Percentiles rank a stretch among this genome's conserved stretches.
phyloP scores from a whole-genome alignment of 345 rosid genomes.

The Punica granatum region DNA sequence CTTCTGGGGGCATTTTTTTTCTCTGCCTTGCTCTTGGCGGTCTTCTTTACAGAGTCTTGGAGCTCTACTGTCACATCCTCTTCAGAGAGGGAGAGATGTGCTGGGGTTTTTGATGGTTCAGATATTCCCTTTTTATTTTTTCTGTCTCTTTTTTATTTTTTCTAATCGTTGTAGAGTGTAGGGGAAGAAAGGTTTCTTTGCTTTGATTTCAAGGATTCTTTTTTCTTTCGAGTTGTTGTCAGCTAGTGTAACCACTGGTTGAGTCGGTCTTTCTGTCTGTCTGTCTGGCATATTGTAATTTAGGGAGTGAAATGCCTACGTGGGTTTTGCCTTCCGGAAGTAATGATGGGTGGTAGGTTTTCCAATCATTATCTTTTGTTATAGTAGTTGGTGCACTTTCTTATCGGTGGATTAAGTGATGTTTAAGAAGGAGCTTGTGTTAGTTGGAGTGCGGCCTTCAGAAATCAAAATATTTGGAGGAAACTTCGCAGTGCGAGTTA shows the following conservation, averaged over 20 bases:
- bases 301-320: constrained; percentile 11
- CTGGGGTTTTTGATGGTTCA: constrained; percentile 13
- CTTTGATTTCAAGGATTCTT: constrained; percentile 37
- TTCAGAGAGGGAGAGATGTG: constrained; percentile 3
- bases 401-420: neutral
- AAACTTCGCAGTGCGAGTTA: neutral
- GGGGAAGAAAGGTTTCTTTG: constrained; percentile 42
- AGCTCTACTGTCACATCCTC: constrained; percentile 24
- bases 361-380: constrained; percentile 3
- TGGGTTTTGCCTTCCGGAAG: neutral
- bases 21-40: neutral
- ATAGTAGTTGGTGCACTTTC: constrained; percentile 4
- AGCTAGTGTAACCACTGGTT: constrained; percentile 27
- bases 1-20: constrained; percentile 61
- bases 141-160: too few relatives aligned
- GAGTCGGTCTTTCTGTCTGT: too few relatives aligned
- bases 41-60: neutral
- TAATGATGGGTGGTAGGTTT: constrained; percentile 17
- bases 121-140: constrained; percentile 6
- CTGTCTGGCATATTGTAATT: neutral
- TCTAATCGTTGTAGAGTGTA: constrained; percentile 42
- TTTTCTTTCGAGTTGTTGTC: constrained; percentile 18
- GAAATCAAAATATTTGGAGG: neutral
- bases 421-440: constrained; percentile 2
- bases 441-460: neutral